These are phyloP conservation scores for Eruca vesicaria DNA, from an alignment of 441 rosid species.

Conservation along the genomic window DNA sequence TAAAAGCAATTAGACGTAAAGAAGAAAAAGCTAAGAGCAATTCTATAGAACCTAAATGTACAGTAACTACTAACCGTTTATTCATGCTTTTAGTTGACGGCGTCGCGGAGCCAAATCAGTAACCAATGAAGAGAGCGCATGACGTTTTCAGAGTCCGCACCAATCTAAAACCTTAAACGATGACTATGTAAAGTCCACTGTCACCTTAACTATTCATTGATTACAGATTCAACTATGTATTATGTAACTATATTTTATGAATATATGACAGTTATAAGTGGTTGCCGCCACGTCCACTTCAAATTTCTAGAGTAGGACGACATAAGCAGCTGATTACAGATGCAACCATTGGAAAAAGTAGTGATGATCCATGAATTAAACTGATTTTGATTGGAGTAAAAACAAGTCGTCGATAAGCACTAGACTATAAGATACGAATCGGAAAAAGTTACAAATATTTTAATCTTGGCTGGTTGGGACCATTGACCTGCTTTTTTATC, in stretches of 20 bases:
- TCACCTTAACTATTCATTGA: not conserved
- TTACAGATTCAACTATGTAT: not conserved
- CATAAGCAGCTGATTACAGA: not conserved
- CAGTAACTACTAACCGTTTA: not conserved
- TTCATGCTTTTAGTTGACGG: not conserved
- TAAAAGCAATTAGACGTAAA: not conserved
- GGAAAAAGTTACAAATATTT: not conserved
- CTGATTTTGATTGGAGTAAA: not conserved
- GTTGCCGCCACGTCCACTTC: constrained; percentile 7
- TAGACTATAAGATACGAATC: not conserved
- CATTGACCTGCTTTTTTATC: not conserved
- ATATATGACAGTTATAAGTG: not conserved
- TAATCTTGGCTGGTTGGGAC: not conserved
- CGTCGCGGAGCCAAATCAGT: not conserved
- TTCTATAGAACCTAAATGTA: not conserved
- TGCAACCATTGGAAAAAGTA: not conserved
- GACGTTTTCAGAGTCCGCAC: not conserved
- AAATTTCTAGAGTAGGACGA: not conserved
- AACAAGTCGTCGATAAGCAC: not conserved
- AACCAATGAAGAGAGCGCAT: not conserved
- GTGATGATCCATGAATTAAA: not conserved
- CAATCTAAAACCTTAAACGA: constrained; percentile 1
- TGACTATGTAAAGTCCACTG: not conserved
- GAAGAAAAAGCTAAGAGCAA: not conserved
- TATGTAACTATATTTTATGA: not conserved